Evolutionary conservation across 2,329 filamentous ascomycete species (phyloP).

Genomic region (Colletotrichum phormii): DNA sequence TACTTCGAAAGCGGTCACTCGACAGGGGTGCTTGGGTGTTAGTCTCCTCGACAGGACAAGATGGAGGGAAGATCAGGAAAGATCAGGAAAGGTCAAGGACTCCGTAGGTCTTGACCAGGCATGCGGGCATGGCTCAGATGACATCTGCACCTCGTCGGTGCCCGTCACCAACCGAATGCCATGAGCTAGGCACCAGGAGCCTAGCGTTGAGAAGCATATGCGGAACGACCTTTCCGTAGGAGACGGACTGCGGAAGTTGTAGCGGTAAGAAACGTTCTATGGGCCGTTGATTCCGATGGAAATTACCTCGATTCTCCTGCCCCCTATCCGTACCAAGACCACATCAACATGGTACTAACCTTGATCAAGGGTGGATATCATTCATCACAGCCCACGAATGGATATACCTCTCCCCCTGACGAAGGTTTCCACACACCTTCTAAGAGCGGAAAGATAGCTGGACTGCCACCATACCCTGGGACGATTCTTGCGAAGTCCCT

Average conservation of each 20-base stretch:
- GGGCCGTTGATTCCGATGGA: conserved; percentile 13
- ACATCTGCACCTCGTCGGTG: conserved; percentile 32
- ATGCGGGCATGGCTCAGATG: conserved; percentile 26
- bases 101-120: conserved; percentile 1
- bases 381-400: conserved; percentile 10
- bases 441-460: neutral
- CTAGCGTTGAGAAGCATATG: conserved; percentile 1
- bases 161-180: conserved; percentile 34
- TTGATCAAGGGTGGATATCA: neutral
- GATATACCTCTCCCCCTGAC: neutral
- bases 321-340: conserved; percentile 19
- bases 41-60: neutral
- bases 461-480: neutral
- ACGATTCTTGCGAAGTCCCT: conserved; percentile 21
- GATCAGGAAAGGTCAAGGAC: neutral
- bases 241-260: neutral
- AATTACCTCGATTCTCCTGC: neutral
- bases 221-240: conserved; percentile 34
- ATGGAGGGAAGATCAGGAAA: neutral
- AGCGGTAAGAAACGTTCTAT: neutral
- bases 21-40: conserved; percentile 13
- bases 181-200: conserved; percentile 3
- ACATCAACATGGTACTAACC: conserved; percentile 6
- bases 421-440: neutral
- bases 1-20: neutral